Evolutionary conservation across 768 basidiomycete genomes (phyloP), one percentile per base, ranked within the genome.

Genomic region (Hortiboletus campestris): DNA sequence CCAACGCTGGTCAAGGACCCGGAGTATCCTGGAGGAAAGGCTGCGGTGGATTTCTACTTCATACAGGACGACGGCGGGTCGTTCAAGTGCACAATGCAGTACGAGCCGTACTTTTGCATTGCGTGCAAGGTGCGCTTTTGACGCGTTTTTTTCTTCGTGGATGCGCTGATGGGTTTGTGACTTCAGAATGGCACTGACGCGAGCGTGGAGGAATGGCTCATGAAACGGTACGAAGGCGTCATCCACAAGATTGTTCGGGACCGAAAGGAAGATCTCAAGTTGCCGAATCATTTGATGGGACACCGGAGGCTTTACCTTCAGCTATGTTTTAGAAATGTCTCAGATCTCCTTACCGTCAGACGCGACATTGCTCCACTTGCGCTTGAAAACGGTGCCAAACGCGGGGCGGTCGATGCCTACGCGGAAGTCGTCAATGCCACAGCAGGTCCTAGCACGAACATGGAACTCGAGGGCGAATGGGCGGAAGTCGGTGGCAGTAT

Each of bases 211-310:
- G 96, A 98, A 73, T 99, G 93, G 91, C 75, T 98, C 10, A 80
- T 88, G 73, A 95, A 96, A 73, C 88, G 86, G 61, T 98, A 91
- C 72, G 95, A 98, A 70, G 94, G 93, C 1, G 68, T 89, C 32
- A 82, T 98, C 47, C 81, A 77, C 60, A 88, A 89, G 38, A 85
- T 97, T 45, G 79, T 83, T 35, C 84, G 93, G 28, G 81, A 88
- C 66, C 82, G 83, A 65, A 98, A 98, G 68, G 95, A 98, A 72
- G 97, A 99, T 68, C 83, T 98, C 56, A 85, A 93, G 62, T 72
- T 96, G 68, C 97, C 97, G 2, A 99, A 99, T 68, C 97, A 99
- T 67, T 82, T 99, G 12, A 85, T 98, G 79, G 94, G 94, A n/a
- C 89, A 97, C 66, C 87, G 85, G 28, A 85, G 92, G 29, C 80